phyloP scores from a whole-genome alignment of 352 stramenopile species.

The Globisporangium uncinulatum region DNA sequence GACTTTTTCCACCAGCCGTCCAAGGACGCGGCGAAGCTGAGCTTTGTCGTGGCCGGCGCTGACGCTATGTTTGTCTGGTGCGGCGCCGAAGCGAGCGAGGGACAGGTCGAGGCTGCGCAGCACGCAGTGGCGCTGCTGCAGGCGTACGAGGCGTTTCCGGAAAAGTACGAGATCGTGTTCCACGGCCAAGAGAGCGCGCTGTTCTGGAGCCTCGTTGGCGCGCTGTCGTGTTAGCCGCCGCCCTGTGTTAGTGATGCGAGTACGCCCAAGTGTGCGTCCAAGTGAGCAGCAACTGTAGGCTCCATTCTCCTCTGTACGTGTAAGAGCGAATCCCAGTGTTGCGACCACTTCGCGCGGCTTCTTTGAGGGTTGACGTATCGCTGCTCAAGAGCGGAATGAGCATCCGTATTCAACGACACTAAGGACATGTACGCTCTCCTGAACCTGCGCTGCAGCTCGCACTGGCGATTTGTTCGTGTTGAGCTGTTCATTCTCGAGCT shows the following conservation, averaged over 20 bases:
- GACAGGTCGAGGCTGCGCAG: slow-evolving; percentile 54
- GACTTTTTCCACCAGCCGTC: slow-evolving; percentile 49
- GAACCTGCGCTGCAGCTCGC: too few species aligned
- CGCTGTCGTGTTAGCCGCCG: slow-evolving; percentile 9
- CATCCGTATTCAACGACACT: too few species aligned
- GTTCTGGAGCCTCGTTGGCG: slow-evolving; percentile 67
- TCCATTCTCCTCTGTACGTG: too few species aligned
- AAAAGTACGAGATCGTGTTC: slow-evolving; percentile 63
- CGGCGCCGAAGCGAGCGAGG: slow-evolving; percentile 42
- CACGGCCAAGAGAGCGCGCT: slow-evolving; percentile 61
- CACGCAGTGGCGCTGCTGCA: slow-evolving; percentile 61
- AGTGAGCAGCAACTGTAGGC: neutral
- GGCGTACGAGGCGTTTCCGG: slow-evolving; percentile 64
- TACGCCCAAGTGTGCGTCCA: neutral
- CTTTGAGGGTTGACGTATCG: too few species aligned
- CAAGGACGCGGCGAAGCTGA: slow-evolving; percentile 45
- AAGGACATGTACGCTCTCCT: too few species aligned
- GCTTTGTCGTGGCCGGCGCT: slow-evolving; percentile 64
- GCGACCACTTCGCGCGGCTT: too few species aligned
- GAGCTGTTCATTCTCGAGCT: too few species aligned
- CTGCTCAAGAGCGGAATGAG: too few species aligned
- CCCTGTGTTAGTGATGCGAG: too few species aligned
- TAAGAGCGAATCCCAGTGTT: too few species aligned
- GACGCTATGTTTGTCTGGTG: slow-evolving; percentile 85
- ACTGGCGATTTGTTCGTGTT: too few species aligned